Evolutionary conservation across 768 basidiomycete genomes (phyloP).

Genomic region (Leccinum arenicola): DNA sequence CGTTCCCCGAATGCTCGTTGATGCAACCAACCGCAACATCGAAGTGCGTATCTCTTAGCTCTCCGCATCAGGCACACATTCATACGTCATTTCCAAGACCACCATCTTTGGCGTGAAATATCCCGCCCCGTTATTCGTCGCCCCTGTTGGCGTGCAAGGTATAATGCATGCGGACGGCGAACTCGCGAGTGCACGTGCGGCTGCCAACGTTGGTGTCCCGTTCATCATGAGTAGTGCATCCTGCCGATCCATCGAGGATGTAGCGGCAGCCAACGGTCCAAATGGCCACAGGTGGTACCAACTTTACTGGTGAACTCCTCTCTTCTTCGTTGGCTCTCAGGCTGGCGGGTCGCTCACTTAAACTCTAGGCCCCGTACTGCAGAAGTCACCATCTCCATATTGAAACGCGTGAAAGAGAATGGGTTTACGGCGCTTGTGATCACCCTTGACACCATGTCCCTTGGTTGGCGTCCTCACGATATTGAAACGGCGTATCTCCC

Average conservation of each 20-base stretch:
- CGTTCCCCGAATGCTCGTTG: conserved; percentile 76
- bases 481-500: conserved; percentile 63
- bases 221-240: conserved; percentile 78
- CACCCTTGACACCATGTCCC: conserved; percentile 69
- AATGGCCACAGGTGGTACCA: conserved; percentile 75
- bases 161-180: conserved; percentile 73
- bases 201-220: conserved; percentile 57
- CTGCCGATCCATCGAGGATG: conserved; percentile 68
- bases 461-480: conserved; percentile 80
- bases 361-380: conserved; percentile 54
- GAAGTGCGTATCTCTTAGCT: conserved; percentile 41
- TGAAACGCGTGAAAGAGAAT: conserved; percentile 60
- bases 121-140: conserved; percentile 59
- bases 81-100: conserved; percentile 40
- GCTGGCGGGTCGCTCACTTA: not conserved
- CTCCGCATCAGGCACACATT: not conserved
- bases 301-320: conserved; percentile 61
- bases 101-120: conserved; percentile 69
- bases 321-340: not conserved
- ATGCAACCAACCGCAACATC: conserved; percentile 54
- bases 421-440: conserved; percentile 74
- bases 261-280: conserved; percentile 66
- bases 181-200: conserved; percentile 65
- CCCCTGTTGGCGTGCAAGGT: conserved; percentile 78
- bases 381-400: conserved; percentile 61